Evolutionary conservation across 2,329 filamentous ascomycete genomes (phyloP).

Genomic region (Penicillium sp.): DNA sequence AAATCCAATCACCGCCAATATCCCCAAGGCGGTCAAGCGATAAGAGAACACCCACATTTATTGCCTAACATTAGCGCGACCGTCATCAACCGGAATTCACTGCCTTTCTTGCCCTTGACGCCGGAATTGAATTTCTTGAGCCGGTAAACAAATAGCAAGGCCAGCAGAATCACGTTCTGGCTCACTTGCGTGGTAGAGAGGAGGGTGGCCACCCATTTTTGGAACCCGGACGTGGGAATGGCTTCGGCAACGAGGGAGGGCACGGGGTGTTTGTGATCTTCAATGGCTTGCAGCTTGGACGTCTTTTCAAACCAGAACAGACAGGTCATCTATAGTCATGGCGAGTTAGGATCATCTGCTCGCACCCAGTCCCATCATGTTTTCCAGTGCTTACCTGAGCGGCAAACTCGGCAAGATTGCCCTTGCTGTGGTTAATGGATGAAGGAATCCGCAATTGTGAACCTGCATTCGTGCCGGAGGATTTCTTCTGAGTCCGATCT

Average conservation of each 20-base stretch:
- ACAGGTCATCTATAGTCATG: conserved; percentile 81
- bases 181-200: conserved; percentile 93
- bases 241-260: conserved; percentile 66
- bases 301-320: conserved; percentile 96
- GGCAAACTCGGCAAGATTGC: conserved; percentile 76
- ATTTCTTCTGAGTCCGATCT: conserved; percentile 29
- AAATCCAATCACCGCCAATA: conserved; percentile 8
- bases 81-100: conserved; percentile 87
- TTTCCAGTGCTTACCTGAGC: conserved; percentile 63
- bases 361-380: neutral
- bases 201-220: conserved; percentile 90
- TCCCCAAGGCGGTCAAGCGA: conserved; percentile 18
- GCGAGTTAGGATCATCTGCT: neutral
- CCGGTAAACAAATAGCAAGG: conserved; percentile 87
- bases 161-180: conserved; percentile 88
- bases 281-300: conserved; percentile 71
- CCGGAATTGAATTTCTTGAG: conserved; percentile 85
- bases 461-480: conserved; percentile 38
- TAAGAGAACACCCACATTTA: conserved; percentile 65
- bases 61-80: conserved; percentile 97
- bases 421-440: conserved; percentile 71
- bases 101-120: conserved; percentile 87
- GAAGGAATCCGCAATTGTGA: conserved; percentile 66
- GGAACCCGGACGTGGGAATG: conserved; percentile 73
- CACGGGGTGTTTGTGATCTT: conserved; percentile 52